These are phyloP conservation scores for Blastobotrys proliferans DNA, from an alignment of 1,139 yeast species.

Conservation along the genomic window DNA sequence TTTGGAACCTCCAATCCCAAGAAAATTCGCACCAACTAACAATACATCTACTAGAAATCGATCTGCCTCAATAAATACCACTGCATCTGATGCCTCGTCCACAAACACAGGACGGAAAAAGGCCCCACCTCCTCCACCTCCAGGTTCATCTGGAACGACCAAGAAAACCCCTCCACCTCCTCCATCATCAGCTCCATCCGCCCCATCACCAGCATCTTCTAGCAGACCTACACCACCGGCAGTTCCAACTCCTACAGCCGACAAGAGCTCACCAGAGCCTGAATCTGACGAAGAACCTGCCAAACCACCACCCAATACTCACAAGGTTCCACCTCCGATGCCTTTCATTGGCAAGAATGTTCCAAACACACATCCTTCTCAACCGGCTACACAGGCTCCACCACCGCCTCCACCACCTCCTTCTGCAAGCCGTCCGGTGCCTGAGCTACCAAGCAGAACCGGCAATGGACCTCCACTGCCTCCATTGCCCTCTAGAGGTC, in stretches of 20 bases:
- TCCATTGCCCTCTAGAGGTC: constrained; percentile 18
- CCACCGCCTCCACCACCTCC: constrained; percentile 13
- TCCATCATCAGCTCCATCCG: constrained; percentile 31
- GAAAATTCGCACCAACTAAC: constrained; percentile 42
- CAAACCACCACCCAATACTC: constrained; percentile 37
- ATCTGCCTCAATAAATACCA: constrained; percentile 21
- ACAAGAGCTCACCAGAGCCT: constrained; percentile 16
- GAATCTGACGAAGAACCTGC: constrained; percentile 1
- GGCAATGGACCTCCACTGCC: constrained; percentile 18
- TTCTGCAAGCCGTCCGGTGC: constrained; percentile 1
- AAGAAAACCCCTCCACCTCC: constrained; percentile 30
- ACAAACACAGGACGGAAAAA: constrained; percentile 34
- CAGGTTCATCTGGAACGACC: constrained; percentile 26
- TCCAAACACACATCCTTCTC: constrained; percentile 16
- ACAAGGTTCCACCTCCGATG: constrained; percentile 34
- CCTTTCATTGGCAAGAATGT: constrained; percentile 30
- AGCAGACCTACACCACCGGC: constrained; percentile 12
- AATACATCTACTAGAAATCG: constrained; percentile 15
- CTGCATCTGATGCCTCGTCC: constrained; percentile 19
- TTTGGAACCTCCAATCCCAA: constrained; percentile 77
- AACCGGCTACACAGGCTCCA: constrained; percentile 17
- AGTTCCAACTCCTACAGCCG: constrained; percentile 20
- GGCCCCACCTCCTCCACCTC: constrained; percentile 47
- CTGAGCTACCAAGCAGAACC: constrained; percentile 6
- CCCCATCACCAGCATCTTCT: constrained; percentile 25